Percentiles rank a stretch among this genome's conserved stretches.
Conservation (phyloP, 2,329 filamentous ascomycete species). For the Dactylonectria macrodidyma region DNA sequence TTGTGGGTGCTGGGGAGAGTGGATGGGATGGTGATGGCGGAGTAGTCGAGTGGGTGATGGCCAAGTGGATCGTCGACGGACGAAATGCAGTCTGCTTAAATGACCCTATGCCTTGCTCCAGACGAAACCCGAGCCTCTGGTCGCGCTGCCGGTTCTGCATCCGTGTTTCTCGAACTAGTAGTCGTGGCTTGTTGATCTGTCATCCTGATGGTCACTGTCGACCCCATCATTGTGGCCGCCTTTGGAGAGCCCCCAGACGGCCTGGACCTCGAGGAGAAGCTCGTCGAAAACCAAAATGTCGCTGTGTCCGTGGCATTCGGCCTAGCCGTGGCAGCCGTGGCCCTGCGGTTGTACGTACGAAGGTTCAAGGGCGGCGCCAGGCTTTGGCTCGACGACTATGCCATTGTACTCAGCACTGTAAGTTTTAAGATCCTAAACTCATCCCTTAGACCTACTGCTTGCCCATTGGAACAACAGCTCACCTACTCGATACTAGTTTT, state of each 20-base stretch:
- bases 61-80: background rate
- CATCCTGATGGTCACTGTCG: slow-evolving; percentile 20
- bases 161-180: slow-evolving; percentile 5
- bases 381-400: slow-evolving; percentile 27
- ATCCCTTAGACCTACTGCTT: background rate
- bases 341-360: slow-evolving; percentile 28
- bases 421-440: background rate
- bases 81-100: slow-evolving; percentile 10
- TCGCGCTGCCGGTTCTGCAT: slow-evolving; percentile 12
- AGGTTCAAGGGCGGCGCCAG: slow-evolving; percentile 23
- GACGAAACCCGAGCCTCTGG: background rate
- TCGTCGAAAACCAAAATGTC: slow-evolving; percentile 15
- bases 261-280: slow-evolving; percentile 13
- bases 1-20: background rate
- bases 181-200: background rate
- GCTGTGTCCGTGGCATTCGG: slow-evolving; percentile 13
- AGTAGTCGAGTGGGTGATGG: background rate
- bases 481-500: slow-evolving; percentile 7
- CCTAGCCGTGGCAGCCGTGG: slow-evolving; percentile 21
- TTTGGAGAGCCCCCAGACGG: slow-evolving; percentile 24
- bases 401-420: slow-evolving; percentile 28
- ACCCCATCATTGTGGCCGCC: slow-evolving; percentile 17
- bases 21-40: too few species aligned
- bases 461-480: background rate
- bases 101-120: slow-evolving; percentile 13